Conservation (phyloP, 2,329 filamentous ascomycete species). For the Exophiala xenobiotica region DNA sequence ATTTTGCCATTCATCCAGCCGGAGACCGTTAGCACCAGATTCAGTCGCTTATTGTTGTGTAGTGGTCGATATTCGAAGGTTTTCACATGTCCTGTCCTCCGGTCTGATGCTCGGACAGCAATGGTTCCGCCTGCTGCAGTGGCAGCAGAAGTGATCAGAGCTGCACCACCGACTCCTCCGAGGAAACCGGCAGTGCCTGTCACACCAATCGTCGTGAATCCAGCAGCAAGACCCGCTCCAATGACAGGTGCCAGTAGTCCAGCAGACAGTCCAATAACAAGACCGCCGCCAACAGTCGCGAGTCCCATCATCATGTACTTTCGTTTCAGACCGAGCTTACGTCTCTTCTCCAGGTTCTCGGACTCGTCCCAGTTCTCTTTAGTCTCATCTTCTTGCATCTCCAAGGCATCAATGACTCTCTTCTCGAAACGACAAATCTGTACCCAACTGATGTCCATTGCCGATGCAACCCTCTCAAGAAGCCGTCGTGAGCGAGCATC, state of each 20-base stretch:
- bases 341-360: conserved; percentile 82
- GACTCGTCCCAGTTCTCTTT: conserved; percentile 98
- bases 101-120: conserved; percentile 78
- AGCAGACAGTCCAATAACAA: conserved; percentile 93
- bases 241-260: conserved; percentile 91
- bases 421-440: conserved; percentile 98
- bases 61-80: conserved; percentile 96
- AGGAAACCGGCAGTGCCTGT: conserved; percentile 85
- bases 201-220: conserved; percentile 92
- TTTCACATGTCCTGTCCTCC: conserved; percentile 85
- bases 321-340: conserved; percentile 76
- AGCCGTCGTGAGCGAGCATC: conserved; percentile 83
- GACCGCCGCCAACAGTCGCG: conserved; percentile 88
- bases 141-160: conserved; percentile 87
- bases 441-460: conserved; percentile 79
- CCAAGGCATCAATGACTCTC: conserved; percentile 89
- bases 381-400: conserved; percentile 93
- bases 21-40: conserved; percentile 89
- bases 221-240: conserved; percentile 87
- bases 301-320: conserved; percentile 95
- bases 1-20: conserved; percentile 99
- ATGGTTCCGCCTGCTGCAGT: conserved; percentile 85
- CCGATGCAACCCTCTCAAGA: conserved; percentile 76
- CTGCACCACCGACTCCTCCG: conserved; percentile 86
- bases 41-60: conserved; percentile 97